Conservation (phyloP, 2,329 filamentous ascomycete species). For the Xylariaceae sp. region DNA sequence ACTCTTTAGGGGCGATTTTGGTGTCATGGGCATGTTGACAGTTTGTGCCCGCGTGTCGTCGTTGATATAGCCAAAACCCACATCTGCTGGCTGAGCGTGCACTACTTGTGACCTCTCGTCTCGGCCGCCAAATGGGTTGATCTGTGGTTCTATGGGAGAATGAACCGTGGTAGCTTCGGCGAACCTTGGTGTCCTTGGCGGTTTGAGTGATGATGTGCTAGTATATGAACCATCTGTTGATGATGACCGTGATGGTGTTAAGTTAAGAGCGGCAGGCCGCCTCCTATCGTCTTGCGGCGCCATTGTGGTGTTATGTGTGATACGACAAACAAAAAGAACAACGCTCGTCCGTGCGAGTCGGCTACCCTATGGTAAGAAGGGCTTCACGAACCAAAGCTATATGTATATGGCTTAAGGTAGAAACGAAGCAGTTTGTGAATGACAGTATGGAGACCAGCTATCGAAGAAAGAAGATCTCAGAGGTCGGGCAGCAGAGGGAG, state of each 20-base stretch:
- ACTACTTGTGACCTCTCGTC: conserved; percentile 62
- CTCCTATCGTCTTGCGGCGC: conserved; percentile 57
- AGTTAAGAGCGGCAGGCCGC: conserved; percentile 62
- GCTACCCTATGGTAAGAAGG: conserved; percentile 34
- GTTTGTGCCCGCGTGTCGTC: conserved; percentile 59
- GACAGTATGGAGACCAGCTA: conserved; percentile 61
- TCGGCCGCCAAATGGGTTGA: conserved; percentile 57
- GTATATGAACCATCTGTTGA: conserved; percentile 58
- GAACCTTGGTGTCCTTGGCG: conserved; percentile 77
- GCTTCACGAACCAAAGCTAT: conserved; percentile 37
- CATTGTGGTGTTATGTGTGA: conserved; percentile 40
- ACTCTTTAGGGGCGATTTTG: conserved; percentile 84
- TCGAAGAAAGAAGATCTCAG: conserved; percentile 50
- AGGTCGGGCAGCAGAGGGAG: conserved; percentile 47
- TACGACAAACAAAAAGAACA: conserved; percentile 40
- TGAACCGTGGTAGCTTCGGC: conserved; percentile 80
- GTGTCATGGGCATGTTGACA: conserved; percentile 68
- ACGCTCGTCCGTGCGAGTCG: conserved; percentile 45
- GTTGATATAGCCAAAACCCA: conserved; percentile 91
- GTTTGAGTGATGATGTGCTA: conserved; percentile 64
- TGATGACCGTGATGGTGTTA: conserved; percentile 55
- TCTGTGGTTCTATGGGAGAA: conserved; percentile 71
- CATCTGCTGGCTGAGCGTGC: conserved; percentile 78
- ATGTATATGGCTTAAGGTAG: conserved; percentile 39
- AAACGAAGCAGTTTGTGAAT: conserved; percentile 46